These are phyloP conservation scores for Saccharomyces mikatae DNA, from an alignment of 805 yeast species.

Conservation along the genomic window DNA sequence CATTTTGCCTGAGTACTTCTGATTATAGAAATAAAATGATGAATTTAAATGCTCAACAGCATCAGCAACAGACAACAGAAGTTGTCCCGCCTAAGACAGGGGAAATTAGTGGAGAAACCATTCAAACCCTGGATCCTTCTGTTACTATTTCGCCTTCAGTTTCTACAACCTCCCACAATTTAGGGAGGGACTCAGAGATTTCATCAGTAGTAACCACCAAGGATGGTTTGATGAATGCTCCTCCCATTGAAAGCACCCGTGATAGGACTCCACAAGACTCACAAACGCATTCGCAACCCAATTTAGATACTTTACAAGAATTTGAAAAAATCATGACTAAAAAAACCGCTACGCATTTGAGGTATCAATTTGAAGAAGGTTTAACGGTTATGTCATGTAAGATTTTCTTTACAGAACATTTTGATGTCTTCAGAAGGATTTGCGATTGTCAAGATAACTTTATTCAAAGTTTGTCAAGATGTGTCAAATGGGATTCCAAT, in stretches of 20 bases:
- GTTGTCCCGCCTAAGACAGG: not conserved
- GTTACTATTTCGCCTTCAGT: constrained; percentile 3
- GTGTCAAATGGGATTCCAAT: constrained; percentile 89
- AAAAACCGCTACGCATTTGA: constrained; percentile 79
- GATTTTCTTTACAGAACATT: constrained; percentile 91
- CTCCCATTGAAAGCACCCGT: not conserved
- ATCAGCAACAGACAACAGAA: constrained; percentile 1
- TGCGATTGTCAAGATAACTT: constrained; percentile 72
- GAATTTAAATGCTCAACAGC: constrained; percentile 18
- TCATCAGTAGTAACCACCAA: not conserved
- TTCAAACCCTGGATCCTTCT: not conserved
- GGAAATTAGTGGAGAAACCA: not conserved
- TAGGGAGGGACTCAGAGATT: not conserved
- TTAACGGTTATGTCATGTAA: constrained; percentile 80
- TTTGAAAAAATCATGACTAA: constrained; percentile 69
- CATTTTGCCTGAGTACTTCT: constrained; percentile 79
- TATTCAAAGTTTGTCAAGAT: constrained; percentile 83
- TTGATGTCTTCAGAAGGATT: constrained; percentile 82
- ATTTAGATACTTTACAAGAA: constrained; percentile 22
- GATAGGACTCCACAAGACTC: not conserved
- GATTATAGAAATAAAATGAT: constrained; percentile 68
- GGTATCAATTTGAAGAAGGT: constrained; percentile 87
- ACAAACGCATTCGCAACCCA: not conserved
- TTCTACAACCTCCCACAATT: not conserved
- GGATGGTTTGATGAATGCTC: not conserved